Evolutionary conservation across 2,329 filamentous ascomycete species (phyloP).

Genomic region (Colletotrichum limetticola): DNA sequence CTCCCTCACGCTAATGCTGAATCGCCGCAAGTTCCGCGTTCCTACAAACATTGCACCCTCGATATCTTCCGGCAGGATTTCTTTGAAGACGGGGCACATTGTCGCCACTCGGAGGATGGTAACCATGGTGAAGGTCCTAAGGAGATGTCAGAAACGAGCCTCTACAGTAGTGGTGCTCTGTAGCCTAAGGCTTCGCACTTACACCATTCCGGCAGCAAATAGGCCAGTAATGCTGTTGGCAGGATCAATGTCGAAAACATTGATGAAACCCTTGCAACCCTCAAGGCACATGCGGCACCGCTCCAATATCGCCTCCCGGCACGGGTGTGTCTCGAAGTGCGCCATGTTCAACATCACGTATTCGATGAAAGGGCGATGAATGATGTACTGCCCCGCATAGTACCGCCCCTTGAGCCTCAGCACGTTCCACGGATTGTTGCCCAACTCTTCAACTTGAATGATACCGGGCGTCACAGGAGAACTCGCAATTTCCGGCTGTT

Average conservation of each 20-base stretch:
- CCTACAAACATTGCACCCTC: conserved; percentile 37
- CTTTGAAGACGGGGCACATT: conserved; percentile 27
- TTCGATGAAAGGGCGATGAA: conserved; percentile 44
- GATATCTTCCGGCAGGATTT: conserved; percentile 35
- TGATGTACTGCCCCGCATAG: conserved; percentile 44
- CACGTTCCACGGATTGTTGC: conserved; percentile 46
- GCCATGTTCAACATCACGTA: conserved; percentile 41
- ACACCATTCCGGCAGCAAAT: conserved; percentile 45
- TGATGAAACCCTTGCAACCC: conserved; percentile 41
- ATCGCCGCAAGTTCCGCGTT: conserved; percentile 37
- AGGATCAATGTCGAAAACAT: conserved; percentile 41
- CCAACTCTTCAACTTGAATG: conserved; percentile 28
- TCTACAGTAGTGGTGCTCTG: not conserved
- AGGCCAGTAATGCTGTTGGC: conserved; percentile 41
- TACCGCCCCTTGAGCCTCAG: conserved; percentile 42
- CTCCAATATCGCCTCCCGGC: conserved; percentile 37
- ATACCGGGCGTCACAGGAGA: conserved; percentile 26
- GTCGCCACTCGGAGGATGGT: conserved; percentile 40
- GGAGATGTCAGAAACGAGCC: not conserved
- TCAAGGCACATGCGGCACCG: conserved; percentile 39
- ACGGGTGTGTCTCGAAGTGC: conserved; percentile 39
- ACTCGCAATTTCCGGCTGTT: not conserved
- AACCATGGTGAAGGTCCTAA: conserved; percentile 41
- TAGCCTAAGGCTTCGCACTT: conserved; percentile 18
- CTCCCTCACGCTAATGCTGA: conserved; percentile 37